Conservation (phyloP, 176 grass and related monocot genomes). For the Thinopyrum elongatum region DNA sequence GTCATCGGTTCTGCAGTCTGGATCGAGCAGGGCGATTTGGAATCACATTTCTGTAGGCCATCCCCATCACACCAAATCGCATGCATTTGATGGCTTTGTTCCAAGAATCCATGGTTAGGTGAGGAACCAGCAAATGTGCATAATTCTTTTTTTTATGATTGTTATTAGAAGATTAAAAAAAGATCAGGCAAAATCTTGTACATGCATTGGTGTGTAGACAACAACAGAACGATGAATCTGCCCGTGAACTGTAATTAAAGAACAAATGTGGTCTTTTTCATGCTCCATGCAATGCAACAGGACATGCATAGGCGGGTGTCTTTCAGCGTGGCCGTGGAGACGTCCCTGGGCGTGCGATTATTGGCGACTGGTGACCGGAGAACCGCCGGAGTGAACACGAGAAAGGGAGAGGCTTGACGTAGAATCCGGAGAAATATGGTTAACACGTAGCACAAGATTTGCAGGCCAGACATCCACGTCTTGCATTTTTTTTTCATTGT, state of each 20-base stretch:
- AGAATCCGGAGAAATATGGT: constrained; percentile 26
- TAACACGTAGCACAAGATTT: constrained; percentile 17
- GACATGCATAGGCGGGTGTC: not conserved
- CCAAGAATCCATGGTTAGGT: constrained; percentile 1
- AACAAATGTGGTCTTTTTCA: too few relatives aligned
- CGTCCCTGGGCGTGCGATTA: constrained; percentile 16
- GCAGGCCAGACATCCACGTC: constrained; percentile 48
- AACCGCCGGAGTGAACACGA: constrained; percentile 34
- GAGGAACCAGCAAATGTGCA: not conserved
- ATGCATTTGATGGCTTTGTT: not conserved
- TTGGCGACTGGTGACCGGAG: constrained; percentile 18
- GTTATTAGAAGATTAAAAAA: too few relatives aligned
- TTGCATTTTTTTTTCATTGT: not conserved
- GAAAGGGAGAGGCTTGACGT: constrained; percentile 39
- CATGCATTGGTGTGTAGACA: too few relatives aligned
- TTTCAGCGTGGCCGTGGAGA: constrained; percentile 7
- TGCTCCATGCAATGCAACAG: not conserved
- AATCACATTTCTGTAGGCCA: not conserved
- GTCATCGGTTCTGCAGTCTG: not conserved
- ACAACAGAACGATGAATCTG: too few relatives aligned
- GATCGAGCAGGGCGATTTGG: not conserved
- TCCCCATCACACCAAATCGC: constrained; percentile 7
- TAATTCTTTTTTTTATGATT: too few relatives aligned
- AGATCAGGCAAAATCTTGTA: too few relatives aligned
- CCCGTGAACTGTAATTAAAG: too few relatives aligned